Evolutionary conservation across 2,329 filamentous ascomycete species (phyloP), one percentile per base, ranked within the genome.

Genomic region (Colletotrichum filicis): DNA sequence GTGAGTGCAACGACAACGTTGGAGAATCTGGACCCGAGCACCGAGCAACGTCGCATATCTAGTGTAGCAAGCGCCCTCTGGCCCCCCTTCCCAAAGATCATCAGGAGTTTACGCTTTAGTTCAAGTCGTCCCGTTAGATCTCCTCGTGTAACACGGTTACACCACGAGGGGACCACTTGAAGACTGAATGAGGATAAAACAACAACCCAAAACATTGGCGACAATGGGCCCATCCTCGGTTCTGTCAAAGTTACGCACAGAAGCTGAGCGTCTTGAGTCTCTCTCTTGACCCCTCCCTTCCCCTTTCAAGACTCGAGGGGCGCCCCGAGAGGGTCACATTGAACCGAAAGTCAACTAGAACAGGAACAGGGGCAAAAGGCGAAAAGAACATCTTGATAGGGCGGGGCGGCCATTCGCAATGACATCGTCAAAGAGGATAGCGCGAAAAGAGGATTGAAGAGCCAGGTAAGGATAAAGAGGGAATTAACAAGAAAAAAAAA

Each of bases 401-500:
- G 66, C 66, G 60, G 70, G 55, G 26, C 55, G 59, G 12, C 14
- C n/a, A 19, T 46, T 70, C 70, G 70, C 66, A 56, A 73, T 35
- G 46, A 73, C 60, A 65, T 55, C 66, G 60, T 73, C 60, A 73
- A 73, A 73, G 57, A 56, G 70, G 60, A 35, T 73, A 73, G 70
- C 70, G 70, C 46, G 60, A 30, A 22, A 24, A 35, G 28, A 49
- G 19, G 16, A n/a, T 49, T 19, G 19, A n/a, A n/a, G 5, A 66
- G 66, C 32, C 37, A 60, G 55, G 26, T 57, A 68, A 24, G 37
- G 32, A 55, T 19, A 14, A 53, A 12, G 52, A 56, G 32, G 7
- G 16, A 11, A 22, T 24, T 6, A 35, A 32, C 30, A 8, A 35
- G 46, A 22, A n/a, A 35, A 32, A 32, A 12, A 12, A 24, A 19